Base-by-base conservation (phyloP, 306 rosid genomes). In the Trichosanthes truncata region DNA sequence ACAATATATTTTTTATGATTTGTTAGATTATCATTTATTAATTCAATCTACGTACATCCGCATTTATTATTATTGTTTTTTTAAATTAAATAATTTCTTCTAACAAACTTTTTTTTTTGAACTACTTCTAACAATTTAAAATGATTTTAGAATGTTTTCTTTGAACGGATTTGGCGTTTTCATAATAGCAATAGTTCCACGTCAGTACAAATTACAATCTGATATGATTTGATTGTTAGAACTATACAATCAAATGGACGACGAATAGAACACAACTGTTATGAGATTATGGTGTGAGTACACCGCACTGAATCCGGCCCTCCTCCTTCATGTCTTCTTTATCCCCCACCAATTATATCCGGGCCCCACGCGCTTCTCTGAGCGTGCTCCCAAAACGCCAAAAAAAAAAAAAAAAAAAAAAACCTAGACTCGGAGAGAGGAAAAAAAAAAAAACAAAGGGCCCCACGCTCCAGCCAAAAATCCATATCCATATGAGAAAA, bases 281-380 rank as follows among this genome's bases (percentile, higher is more conserved):
- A n/a, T 48, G 7, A 73, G 14, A 3, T 73, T 73, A 73, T 73
- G 60, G 53, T 48, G 59, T 3, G 55, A 13, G 59, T 48, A 38
- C 41, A 26, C 25, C 56, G 43, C 78, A 73, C 78, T 26, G 78
- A 73, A 73, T 73, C 78, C 23, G 40, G 78, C 60, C 78, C 77
- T 23, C 35, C 76, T 9, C 29, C 18, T 29, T 31, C 23, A 1
- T 73, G 78, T 48, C 78, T 48, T 26, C 78, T 15, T 73, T 73
- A 48, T 73, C 59, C 78, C 77, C 78, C 14, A 36, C 76, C 76
- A 71, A 71, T 71, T 48, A 73, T 25, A 48, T 46, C 12, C 12
- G 60, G 78, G 78, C 78, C 78, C 78, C 78, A 73, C 60, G 78
- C 78, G 78, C 78, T 73, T 48, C 78, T 3, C 53, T 25, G 4